Evolutionary conservation across 164 flowering plant genomes (phyloP).

Genomic region (Tinospora cordifolia): DNA sequence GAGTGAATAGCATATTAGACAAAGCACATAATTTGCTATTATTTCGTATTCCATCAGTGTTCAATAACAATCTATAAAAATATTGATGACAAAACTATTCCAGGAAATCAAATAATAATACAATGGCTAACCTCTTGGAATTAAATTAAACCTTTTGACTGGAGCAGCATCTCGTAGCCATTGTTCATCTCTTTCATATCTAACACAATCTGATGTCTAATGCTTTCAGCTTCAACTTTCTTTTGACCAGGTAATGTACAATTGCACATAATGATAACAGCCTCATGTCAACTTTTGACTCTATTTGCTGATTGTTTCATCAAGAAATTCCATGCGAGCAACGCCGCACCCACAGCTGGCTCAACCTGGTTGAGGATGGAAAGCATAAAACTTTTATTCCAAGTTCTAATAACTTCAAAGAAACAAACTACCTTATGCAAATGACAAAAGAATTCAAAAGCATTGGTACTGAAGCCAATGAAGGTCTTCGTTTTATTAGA

Average conservation of each 20-base stretch:
- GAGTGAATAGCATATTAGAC: neutral
- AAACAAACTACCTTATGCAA: too few relatives aligned
- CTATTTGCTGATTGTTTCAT: conserved; percentile 36
- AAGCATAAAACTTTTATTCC: neutral
- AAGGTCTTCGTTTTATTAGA: too few relatives aligned
- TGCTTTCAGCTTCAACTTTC: neutral
- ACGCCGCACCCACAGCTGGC: conserved; percentile 94
- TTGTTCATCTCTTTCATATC: neutral
- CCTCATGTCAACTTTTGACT: conserved; percentile 20
- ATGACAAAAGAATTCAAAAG: too few relatives aligned
- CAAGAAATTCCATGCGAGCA: conserved; percentile 66
- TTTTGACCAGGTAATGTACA: neutral
- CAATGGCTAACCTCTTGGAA: neutral
- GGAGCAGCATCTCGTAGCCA: neutral
- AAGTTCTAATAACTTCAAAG: too few relatives aligned
- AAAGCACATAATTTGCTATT: neutral
- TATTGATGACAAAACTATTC: neutral
- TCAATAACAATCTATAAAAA: neutral
- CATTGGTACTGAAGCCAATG: too few relatives aligned
- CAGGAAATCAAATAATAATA: neutral
- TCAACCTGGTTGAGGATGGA: conserved; percentile 49
- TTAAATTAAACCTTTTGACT: neutral
- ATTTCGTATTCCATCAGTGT: neutral
- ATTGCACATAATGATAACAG: neutral
- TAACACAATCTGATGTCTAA: neutral